phyloP scores from a whole-genome alignment of 495 filamentous ascomycete genomes.

The Penicillium parvum region DNA sequence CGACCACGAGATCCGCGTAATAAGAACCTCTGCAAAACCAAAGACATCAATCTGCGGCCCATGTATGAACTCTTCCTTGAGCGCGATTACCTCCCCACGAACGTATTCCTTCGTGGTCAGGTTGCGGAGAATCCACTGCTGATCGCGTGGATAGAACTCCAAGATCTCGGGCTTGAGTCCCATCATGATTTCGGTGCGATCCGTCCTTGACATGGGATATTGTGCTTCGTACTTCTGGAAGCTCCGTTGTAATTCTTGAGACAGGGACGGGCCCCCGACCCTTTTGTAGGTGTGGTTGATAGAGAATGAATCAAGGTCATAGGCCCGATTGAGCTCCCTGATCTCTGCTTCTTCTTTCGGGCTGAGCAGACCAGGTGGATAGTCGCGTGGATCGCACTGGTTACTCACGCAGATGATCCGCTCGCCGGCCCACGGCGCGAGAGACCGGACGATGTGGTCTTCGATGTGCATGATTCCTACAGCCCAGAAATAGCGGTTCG shows the following conservation, averaged over 20 bases:
- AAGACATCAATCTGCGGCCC: constrained; percentile 17
- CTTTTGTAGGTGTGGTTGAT: constrained; percentile 6
- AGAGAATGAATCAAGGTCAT: constrained; percentile 1
- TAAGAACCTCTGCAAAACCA: constrained; percentile 13
- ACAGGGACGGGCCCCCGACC: constrained; percentile 4
- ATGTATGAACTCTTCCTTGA: constrained; percentile 12
- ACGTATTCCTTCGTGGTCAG: constrained; percentile 19
- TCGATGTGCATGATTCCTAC: constrained; percentile 14
- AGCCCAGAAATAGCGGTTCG: constrained; percentile 18
- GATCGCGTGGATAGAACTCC: constrained; percentile 14
- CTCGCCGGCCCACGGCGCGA: constrained; percentile 17
- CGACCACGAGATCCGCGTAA: constrained; percentile 15
- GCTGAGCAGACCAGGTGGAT: constrained; percentile 3
- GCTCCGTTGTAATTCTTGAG: constrained; percentile 4
- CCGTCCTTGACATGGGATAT: constrained; percentile 6
- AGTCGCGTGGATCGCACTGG: constrained; percentile 3
- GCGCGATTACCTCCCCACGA: constrained; percentile 12
- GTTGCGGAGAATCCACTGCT: constrained; percentile 15
- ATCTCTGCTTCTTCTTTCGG: neutral
- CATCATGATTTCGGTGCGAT: constrained; percentile 13
- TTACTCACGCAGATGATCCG: constrained; percentile 13
- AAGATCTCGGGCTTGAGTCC: constrained; percentile 15
- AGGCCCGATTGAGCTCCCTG: constrained; percentile 2
- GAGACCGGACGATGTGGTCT: constrained; percentile 7
- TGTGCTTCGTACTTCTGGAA: constrained; percentile 6